phyloP scores from a whole-genome alignment of 352 stramenopile genomes.

The Globisporangium paroecandrum region DNA sequence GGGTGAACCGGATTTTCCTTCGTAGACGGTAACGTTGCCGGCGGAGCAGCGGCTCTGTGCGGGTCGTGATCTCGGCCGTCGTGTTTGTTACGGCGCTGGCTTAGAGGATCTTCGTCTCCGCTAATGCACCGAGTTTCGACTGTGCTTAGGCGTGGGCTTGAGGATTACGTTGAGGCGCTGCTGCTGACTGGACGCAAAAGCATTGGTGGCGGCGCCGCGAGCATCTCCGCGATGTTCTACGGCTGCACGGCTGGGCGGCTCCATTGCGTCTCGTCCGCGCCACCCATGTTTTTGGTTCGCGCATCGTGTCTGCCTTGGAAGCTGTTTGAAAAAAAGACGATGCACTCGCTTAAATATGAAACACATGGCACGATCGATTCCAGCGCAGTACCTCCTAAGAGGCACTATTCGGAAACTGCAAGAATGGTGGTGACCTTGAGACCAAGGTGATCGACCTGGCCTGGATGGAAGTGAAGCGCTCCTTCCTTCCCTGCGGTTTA shows the following conservation, averaged over 20 bases:
- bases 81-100: too few relatives aligned
- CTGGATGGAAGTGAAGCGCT: too few relatives aligned
- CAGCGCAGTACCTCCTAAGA: not conserved
- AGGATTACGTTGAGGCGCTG: not conserved
- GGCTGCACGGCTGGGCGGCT: slow-evolving; percentile 11
- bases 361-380: not conserved
- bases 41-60: too few relatives aligned
- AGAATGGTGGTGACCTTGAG: too few relatives aligned
- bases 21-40: too few relatives aligned
- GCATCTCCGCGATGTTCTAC: slow-evolving; percentile 1
- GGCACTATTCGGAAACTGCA: not conserved
- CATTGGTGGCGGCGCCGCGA: not conserved
- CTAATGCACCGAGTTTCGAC: too few relatives aligned
- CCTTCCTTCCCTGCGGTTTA: too few relatives aligned
- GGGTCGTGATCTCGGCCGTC: not conserved
- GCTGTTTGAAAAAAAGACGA: not conserved
- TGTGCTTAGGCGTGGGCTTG: not conserved
- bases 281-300: not conserved
- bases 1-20: too few relatives aligned
- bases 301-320: not conserved
- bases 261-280: slow-evolving; percentile 7
- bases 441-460: too few relatives aligned
- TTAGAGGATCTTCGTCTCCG: too few relatives aligned
- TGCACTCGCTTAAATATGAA: not conserved
- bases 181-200: not conserved